Evolutionary conservation across 1,284 basidiomycete species (phyloP).

Genomic region (Marasmius sp.): DNA sequence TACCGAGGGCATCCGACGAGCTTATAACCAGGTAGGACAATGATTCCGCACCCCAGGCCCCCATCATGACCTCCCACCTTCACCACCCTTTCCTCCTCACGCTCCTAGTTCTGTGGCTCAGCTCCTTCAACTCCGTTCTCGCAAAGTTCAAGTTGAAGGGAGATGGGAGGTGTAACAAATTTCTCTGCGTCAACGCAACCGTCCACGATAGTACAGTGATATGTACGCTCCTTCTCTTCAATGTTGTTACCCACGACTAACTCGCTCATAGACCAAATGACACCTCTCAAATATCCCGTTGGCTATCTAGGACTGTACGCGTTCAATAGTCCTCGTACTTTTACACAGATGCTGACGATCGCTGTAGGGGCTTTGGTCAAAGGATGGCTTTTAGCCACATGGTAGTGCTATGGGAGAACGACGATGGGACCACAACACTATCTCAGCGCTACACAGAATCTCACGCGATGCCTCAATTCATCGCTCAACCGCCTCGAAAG

Average conservation of each 20-base stretch:
- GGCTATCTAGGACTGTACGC: conserved; percentile 57
- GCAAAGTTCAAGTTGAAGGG: conserved; percentile 9
- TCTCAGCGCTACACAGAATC: conserved; percentile 37
- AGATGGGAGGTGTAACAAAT: conserved; percentile 11
- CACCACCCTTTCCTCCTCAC: background rate
- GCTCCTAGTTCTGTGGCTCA: background rate
- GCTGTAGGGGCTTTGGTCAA: conserved; percentile 51
- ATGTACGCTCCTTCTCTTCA: conserved; percentile 1
- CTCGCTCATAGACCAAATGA: conserved; percentile 40
- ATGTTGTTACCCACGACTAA: background rate
- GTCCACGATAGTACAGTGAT: conserved; percentile 10
- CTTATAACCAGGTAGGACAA: background rate
- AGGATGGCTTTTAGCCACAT: conserved; percentile 47
- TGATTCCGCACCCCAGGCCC: background rate
- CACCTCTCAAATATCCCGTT: conserved; percentile 37
- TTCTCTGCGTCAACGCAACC: conserved; percentile 16
- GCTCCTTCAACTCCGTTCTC: background rate
- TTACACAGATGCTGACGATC: conserved; percentile 7
- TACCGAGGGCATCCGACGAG: background rate
- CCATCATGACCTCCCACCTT: background rate
- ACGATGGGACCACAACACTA: conserved; percentile 39
- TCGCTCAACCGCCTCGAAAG: conserved; percentile 31
- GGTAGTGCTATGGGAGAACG: conserved; percentile 47
- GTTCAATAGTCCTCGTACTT: background rate
- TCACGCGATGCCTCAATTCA: conserved; percentile 34